Base-by-base conservation (phyloP, 1,284 basidiomycete species). In the Pseudozyma pruni region DNA sequence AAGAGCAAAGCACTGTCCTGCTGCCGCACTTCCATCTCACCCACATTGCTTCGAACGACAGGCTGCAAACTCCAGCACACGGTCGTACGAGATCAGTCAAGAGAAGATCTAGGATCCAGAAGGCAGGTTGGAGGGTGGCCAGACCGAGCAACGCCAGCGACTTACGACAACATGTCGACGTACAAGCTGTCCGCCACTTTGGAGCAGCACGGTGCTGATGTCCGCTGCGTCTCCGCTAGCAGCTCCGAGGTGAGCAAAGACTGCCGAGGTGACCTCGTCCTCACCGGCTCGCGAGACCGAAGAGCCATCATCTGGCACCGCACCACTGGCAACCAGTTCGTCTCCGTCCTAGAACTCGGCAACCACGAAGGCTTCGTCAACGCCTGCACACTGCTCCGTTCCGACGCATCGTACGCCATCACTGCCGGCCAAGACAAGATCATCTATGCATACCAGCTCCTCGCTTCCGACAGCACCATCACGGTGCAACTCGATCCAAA, bases 321-420 rank as follows among this genome's bases (percentile, higher is more conserved):
- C 34, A 55, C 43, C 41, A 53, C 31, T 62, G 62, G 33, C 54
- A 78, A 55, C 56, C 70, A 43, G 37, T 61, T 79, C 69, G 17
- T 57, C 43, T 40, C 56, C 3, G 55, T 52, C 2, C 19, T 55
- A 6, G 62, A 69, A 2, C 64, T 80, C 35, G 67, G 50, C 20
- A 67, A 72, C 10, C 72, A 80, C 50, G 71, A 60, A 22, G 80
- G 79, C 6, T 81, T 79, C 33, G 78, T 81, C 47, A 81, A 81
- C 52, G 67, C 77, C 0, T 74, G 69, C 27, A 60, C 73, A 11
- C 20, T 57, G 19, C 38, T 62, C 10, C 61, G 52, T 8, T 47
- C 41, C 40, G 46, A 54, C 14, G 27, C 52, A 3, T 20, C 46
- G 1, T 57, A 60, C 42, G 78, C 79, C 8, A 52, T 81, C 33